Conservation (phyloP, 1,284 basidiomycete genomes). For the Ceratorhiza oryzae-sativae region DNA sequence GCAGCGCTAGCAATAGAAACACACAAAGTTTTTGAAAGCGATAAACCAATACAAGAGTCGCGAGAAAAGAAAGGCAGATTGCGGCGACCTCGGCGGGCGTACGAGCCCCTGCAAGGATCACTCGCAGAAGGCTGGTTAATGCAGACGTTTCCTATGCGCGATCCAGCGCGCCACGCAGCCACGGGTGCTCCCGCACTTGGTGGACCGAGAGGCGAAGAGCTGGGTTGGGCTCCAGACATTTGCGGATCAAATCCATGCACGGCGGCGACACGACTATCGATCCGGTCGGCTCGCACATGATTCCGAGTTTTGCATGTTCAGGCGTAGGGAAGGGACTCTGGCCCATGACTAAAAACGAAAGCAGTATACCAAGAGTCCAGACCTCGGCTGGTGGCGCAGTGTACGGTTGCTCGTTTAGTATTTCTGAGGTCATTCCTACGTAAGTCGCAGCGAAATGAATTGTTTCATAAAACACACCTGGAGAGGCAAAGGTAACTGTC, state of each 20-base stretch:
- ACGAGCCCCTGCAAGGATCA: no score
- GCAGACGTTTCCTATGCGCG: slow-evolving; percentile 3
- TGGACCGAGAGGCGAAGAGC: slow-evolving; percentile 69
- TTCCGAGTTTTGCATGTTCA: slow-evolving; percentile 65
- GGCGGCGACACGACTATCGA: slow-evolving; percentile 48
- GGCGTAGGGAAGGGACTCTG: slow-evolving; percentile 83
- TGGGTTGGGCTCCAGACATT: slow-evolving; percentile 79
- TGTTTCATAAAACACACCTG: slow-evolving; percentile 20
- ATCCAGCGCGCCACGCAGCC: slow-evolving; percentile 25
- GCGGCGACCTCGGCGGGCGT: neutral
- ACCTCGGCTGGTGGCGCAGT: slow-evolving; percentile 80
- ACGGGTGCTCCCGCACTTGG: slow-evolving; percentile 57
- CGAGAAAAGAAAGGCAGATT: neutral
- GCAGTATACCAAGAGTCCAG: slow-evolving; percentile 90
- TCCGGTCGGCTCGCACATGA: slow-evolving; percentile 48
- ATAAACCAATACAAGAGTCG: neutral
- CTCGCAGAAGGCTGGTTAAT: neutral
- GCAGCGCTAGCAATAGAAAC: neutral
- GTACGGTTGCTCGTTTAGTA: slow-evolving; percentile 73
- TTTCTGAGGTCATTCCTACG: slow-evolving; percentile 60
- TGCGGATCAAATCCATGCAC: slow-evolving; percentile 66
- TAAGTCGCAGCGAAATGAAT: slow-evolving; percentile 33
- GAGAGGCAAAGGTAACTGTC: slow-evolving; percentile 77
- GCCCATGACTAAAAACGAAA: slow-evolving; percentile 86
- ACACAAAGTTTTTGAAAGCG: slow-evolving; percentile 12